These are phyloP conservation scores for Barbarea vulgaris DNA, from an alignment of 345 rosid genomes.

Conservation along the genomic window DNA sequence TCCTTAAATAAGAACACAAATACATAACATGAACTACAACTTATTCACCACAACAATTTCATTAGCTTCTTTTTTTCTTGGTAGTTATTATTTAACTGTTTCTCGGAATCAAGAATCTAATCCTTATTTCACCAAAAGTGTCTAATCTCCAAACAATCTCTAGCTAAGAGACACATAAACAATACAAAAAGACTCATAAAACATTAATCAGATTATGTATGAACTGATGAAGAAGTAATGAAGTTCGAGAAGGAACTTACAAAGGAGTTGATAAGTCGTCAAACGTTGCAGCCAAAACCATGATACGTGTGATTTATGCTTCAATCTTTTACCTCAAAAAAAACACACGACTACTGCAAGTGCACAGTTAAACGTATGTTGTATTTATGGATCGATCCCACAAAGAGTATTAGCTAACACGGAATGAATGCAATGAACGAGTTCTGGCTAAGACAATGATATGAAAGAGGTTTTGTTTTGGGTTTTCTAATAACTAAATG, in stretches of 20 bases:
- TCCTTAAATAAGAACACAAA: constrained; percentile 2
- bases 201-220: not conserved
- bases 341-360: too few species aligned
- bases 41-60: constrained; percentile 9
- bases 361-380: too few species aligned
- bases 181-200: not conserved
- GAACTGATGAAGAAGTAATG: not conserved
- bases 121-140: not conserved
- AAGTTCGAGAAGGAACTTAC: not conserved
- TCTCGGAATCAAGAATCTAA: constrained; percentile 7
- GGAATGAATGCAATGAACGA: too few species aligned
- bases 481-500: too few species aligned
- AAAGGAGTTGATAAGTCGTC: constrained; percentile 3
- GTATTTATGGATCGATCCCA: too few species aligned
- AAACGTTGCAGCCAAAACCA: constrained; percentile 62
- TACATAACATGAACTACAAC: constrained; percentile 3
- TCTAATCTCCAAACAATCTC: constrained; percentile 3
- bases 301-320: too few species aligned
- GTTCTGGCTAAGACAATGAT: too few species aligned
- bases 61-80: not conserved
- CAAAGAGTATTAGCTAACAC: too few species aligned
- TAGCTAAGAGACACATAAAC: not conserved
- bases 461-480: too few species aligned
- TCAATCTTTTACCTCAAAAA: too few species aligned
- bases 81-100: too few species aligned